Base-by-base conservation (phyloP, 371 early-diverging fungal species). In the Mucor ambiguus region DNA sequence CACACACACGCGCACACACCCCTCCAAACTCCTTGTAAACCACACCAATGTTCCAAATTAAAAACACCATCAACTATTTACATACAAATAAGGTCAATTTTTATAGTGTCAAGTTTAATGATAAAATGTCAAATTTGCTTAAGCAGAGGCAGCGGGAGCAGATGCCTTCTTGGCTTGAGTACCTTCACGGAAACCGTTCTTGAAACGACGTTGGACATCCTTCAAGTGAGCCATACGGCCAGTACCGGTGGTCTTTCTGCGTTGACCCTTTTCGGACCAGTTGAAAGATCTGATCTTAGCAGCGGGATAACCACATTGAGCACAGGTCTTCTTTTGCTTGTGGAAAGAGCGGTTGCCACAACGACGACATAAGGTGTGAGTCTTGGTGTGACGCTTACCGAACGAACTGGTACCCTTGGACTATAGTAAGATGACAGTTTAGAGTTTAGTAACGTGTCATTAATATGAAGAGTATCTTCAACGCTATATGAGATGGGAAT, bases 361-460 rank as follows among this genome's bases (percentile, higher is more conserved):
- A 78, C 99, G 92, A 78, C 92, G 88, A 91, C 99, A 99, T 78
- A 98, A 88, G 57, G 93, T 91, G 94, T 98, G 99, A 74, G 98
- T 93, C 91, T 97, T 97, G 90, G 93, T 96, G 92, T 98, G 97
- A 81, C 97, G 94, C 89, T 96, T 98, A 93, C 99, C 99, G 89
- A 98, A 96, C 81, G 96, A 92, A 74, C 94, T 88, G 78, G 99
- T 99, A 92, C 99, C 99, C 92, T 98, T 99, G 78, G 96, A 91
- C 97, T 93, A 80, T 69, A 60, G 24, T 12, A 35, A 41, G 11
- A 57, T 20, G n/a, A 44, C 3, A 32, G n/a, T 4, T 56, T 7
- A 30, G 11, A 33, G 22, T 57, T 33, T 57, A 57, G 33, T 57
- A 57, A 33, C n/a, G 20, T 12, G 32, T 57, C 28, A 30, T 18